Percentiles rank a stretch among this genome's conserved stretches.
phyloP scores from a whole-genome alignment of 106 monocot species.

The Dendrobium huoshanense region DNA sequence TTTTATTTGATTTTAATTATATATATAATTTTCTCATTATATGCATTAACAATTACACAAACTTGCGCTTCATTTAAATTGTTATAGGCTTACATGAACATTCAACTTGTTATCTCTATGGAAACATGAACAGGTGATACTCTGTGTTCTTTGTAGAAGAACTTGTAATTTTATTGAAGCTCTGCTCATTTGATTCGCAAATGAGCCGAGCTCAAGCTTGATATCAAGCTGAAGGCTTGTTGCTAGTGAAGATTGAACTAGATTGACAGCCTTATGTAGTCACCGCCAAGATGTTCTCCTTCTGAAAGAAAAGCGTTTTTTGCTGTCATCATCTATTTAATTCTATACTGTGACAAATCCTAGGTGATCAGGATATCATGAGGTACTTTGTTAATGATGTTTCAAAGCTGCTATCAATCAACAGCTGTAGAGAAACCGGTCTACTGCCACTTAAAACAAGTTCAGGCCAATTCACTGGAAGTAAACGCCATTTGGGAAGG shows the following conservation, averaged over 20 bases:
- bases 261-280: background rate
- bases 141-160: background rate
- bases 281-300: background rate
- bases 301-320: background rate
- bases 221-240: background rate
- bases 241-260: background rate
- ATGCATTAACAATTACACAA: background rate
- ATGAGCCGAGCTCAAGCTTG: background rate
- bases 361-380: slow-evolving; percentile 36
- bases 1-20: background rate
- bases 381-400: slow-evolving; percentile 59
- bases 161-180: background rate
- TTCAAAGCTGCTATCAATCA: slow-evolving; percentile 25
- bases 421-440: slow-evolving; percentile 27
- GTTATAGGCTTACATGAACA: background rate
- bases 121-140: background rate
- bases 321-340: background rate
- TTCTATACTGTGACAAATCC: background rate
- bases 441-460: background rate
- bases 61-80: background rate
- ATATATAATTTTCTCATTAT: background rate
- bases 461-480: slow-evolving; percentile 18
- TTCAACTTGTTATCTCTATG: background rate
- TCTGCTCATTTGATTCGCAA: background rate
- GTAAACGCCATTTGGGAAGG: slow-evolving; percentile 32